These are phyloP conservation scores for Tolypocladium amazonense DNA, from an alignment of 2,329 filamentous ascomycete species.

Conservation along the genomic window DNA sequence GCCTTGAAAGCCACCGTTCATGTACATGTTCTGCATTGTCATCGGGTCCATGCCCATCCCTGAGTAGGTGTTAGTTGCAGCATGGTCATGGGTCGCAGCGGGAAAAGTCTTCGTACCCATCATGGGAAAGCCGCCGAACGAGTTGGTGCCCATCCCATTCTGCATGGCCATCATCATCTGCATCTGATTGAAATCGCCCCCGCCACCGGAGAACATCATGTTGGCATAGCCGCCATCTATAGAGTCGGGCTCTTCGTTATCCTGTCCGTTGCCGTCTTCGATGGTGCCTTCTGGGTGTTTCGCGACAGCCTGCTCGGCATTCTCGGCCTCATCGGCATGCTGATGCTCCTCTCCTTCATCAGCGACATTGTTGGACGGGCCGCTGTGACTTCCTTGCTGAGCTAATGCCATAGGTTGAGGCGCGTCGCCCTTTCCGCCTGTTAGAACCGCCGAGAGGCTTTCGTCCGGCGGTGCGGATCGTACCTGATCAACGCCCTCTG, in stretches of 20 bases:
- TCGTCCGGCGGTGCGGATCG: not conserved
- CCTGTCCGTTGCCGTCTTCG: constrained; percentile 17
- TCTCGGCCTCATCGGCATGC: not conserved
- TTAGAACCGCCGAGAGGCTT: not conserved
- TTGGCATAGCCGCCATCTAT: constrained; percentile 40
- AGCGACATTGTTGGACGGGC: not conserved
- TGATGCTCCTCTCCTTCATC: constrained; percentile 2
- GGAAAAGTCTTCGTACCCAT: constrained; percentile 53
- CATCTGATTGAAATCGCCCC: constrained; percentile 65
- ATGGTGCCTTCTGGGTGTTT: constrained; percentile 7
- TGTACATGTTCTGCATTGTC: constrained; percentile 65
- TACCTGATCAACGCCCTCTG: constrained; percentile 5
- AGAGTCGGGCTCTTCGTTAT: constrained; percentile 22
- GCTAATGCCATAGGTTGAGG: not conserved
- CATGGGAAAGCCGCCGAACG: constrained; percentile 56
- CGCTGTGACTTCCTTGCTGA: not conserved
- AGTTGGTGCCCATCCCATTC: constrained; percentile 48
- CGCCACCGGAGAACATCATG: constrained; percentile 50
- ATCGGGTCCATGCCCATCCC: constrained; percentile 79
- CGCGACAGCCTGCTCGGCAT: not conserved
- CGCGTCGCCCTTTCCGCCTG: not conserved
- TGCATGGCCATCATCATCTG: constrained; percentile 73
- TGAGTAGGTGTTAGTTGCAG: constrained; percentile 50
- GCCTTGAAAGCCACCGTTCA: constrained; percentile 69
- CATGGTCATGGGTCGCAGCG: not conserved